Base-by-base conservation (phyloP, 192 early-diverging fungal genomes). In the Coemansia sp. region DNA sequence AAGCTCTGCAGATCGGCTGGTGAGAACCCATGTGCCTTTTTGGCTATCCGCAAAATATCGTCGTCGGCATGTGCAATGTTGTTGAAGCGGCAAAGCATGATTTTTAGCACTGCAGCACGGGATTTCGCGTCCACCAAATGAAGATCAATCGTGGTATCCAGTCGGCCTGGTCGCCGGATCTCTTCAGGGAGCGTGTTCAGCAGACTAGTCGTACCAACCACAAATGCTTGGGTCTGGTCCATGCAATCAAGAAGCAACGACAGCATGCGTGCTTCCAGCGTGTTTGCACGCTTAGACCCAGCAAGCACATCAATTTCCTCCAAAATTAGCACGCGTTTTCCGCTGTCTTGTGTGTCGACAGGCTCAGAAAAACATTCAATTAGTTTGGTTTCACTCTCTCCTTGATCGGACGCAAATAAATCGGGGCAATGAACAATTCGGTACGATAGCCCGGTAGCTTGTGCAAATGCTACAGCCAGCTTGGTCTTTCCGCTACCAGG, bases 1-100 rank as follows among this genome's bases (percentile, higher is more conserved):
- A 91, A 59, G 29, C 79, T 87, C 75, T 89, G 84, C 58, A 95
- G 72, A 75, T 95, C 93, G 11, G 90, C 86, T 1, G 90, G 85
- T 0, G 90, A 89, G 70, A 90, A 92, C n/a, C 93, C 92, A 39
- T 82, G 75, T 0, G 74, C 66, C 32, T 51, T 57, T 32, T 64
- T 65, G 35, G 79, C 74, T 17, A 73, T 50, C 25, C 24, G 56
- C n/a, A 48, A 43, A 37, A 75, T 60, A 8, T 45, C 60, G 15
- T 64, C 60, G 5, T 62, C 62, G 5, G 63, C 17, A 6, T 11
- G 12, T 5, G 75, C 41, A 3, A 82, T 54, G 17, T 54, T 58
- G 37, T 21, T 37, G 41, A 82, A 76, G n/a, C 66, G 54, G 29
- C 60, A 43, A 0, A 82, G 75, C 70, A 82, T 82, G 11, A 82